Percentiles rank a stretch among this genome's conserved stretches.
These are phyloP conservation scores for Dactylis glomerata DNA, from an alignment of 176 grass and related monocot genomes.

Conservation along the genomic window DNA sequence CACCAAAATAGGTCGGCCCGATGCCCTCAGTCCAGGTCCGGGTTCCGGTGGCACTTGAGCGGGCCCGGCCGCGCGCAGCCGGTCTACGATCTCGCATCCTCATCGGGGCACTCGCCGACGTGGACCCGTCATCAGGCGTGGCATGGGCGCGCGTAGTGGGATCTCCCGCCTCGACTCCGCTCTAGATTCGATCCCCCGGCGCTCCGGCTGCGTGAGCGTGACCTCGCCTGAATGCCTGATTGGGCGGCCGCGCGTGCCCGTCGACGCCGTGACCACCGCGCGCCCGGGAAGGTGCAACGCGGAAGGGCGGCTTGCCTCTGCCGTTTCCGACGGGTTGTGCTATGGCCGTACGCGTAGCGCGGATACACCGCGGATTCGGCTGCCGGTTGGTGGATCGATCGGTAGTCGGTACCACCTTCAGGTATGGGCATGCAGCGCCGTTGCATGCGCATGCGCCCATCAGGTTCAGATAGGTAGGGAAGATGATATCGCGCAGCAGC, in stretches of 20 bases:
- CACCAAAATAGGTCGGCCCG: too few species aligned
- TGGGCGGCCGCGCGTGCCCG: background rate
- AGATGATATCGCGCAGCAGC: background rate
- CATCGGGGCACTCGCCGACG: background rate
- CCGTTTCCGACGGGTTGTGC: background rate
- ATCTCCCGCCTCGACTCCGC: background rate
- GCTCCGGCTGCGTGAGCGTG: background rate
- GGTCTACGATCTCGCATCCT: slow-evolving; percentile 21
- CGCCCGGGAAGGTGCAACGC: background rate
- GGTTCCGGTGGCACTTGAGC: slow-evolving; percentile 31
- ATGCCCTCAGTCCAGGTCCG: too few species aligned
- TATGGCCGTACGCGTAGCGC: background rate
- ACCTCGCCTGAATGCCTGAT: background rate
- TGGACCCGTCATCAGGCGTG: background rate
- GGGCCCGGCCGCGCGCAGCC: too few species aligned
- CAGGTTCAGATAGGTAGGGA: background rate
- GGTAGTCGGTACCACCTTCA: background rate
- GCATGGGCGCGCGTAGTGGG: background rate
- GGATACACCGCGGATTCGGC: background rate
- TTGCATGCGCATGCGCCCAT: background rate
- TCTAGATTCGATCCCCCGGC: background rate
- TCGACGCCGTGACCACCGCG: background rate
- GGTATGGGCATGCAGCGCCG: background rate
- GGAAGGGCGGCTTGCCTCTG: background rate
- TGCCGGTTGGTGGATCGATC: background rate